Base-by-base conservation (phyloP, 768 basidiomycete genomes). In the Amanita pseudoporphyria region DNA sequence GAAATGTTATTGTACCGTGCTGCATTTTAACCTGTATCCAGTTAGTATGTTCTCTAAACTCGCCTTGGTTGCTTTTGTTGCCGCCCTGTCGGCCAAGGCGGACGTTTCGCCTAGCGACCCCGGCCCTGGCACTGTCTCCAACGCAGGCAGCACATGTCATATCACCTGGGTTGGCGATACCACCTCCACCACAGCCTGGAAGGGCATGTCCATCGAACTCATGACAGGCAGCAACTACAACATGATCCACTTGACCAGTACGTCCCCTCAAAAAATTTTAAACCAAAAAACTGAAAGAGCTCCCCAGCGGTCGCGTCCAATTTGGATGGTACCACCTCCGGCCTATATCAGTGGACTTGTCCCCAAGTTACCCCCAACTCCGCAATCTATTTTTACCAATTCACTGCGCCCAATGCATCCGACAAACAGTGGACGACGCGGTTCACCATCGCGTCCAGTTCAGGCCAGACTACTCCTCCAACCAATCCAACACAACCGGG, bases 371-470 rank as follows among this genome's bases (percentile, higher is more conserved):
- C 66, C 16, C 74, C 77, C 16, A 69, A 83, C 62, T 71, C 87
- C 2, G 59, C 78, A 32, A 79, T 89, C 55, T 90, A 88, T 69
- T 90, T 89, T 70, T 87, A 87, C 64, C 84, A 88, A 58, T 89
- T 85, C 70, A 69, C 76, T 13, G 64, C 77, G 1, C 65, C 73
- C 0, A 57, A 53, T 5, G 59, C 76, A 0, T 1, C 64, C 32
- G 59, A 58, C 43, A 71, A 68, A 59, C 62, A 67, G 31, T 91
- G 88, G 88, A 85, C 86, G 2, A 79, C 77, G 13, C 83, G 88
- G 19, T 90, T 88, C 71, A 68, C 82, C 31, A 87, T 91, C 58
- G 78, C 82, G 3, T 74, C 71, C 30, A 39, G 72, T 3, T 56
- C 62, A 21, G 79, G 77, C 10, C 54, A 64, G 6, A 67, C 72